Base-by-base conservation (phyloP, 2,329 filamentous ascomycete species). In the Fusarium sp. region DNA sequence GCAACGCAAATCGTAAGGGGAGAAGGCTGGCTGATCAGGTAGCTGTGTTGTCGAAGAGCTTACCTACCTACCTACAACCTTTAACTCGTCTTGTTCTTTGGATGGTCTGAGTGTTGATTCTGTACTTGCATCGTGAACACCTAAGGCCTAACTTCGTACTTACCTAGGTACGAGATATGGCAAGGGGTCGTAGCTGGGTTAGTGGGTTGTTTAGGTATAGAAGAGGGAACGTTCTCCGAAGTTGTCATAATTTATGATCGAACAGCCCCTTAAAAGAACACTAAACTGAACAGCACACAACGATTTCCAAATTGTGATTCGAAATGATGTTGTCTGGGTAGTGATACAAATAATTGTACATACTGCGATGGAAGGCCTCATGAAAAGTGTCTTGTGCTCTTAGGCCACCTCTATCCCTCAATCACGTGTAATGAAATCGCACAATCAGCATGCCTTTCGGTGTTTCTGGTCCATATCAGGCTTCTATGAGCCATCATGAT, bases 291-390 rank as follows among this genome's bases (percentile, higher is more conserved):
- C 23, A 56, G n/a, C 7, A 46, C 9, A 55, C 15, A 21, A 35
- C 42, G 15, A 11, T 5, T 27, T 49, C 33, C 17, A 27, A 33
- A 37, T 48, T 41, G 42, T 36, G 47, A 52, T 46, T 37, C 48
- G 48, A 54, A 37, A 41, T 39, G 51, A 42, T 63, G 62, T 29
- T 54, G 59, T 60, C 51, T 59, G 56, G 29, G 62, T 63, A 53
- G 54, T 71, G 47, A 54, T 74, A 73, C 71, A 73, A 42, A 62
- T 74, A 61, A 48, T 69, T 69, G 62, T 74, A 72, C 70, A 73
- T 70, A 62, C 59, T 58, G 57, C 20, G 48, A 49, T 61, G 25
- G 40, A 61, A 52, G 50, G 20, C 58, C 48, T 46, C 23, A 45
- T 13, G 25, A 25, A 15, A 33, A 36, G 31, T 46, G n/a, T 53